These are phyloP conservation scores for Pyricularia grisea DNA, from an alignment of 2,329 filamentous ascomycete genomes.

Conservation along the genomic window DNA sequence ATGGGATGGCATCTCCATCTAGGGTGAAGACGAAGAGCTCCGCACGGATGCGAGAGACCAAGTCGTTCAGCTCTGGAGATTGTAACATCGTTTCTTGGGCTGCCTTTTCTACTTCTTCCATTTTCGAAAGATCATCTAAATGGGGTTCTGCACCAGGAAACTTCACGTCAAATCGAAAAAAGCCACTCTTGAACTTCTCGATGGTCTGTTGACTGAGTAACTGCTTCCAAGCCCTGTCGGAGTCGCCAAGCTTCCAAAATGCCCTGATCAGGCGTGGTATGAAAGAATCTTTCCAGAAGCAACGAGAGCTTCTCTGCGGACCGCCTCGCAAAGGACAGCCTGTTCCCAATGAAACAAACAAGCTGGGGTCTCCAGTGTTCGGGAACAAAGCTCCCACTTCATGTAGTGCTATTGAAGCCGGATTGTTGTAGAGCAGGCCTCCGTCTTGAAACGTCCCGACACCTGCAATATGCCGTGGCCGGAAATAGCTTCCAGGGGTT, in stretches of 20 bases:
- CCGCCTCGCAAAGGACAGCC: neutral
- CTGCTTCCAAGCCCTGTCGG: constrained; percentile 1
- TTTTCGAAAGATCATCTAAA: neutral
- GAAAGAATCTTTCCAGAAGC: neutral
- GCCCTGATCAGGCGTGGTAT: neutral
- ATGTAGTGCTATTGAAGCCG: neutral
- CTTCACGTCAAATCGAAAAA: neutral
- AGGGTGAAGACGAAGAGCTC: neutral
- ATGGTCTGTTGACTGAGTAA: neutral
- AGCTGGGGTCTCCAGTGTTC: neutral
- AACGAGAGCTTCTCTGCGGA: neutral
- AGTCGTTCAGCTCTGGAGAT: neutral
- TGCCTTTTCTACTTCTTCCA: neutral
- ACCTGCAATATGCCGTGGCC: neutral
- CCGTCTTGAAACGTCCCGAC: neutral
- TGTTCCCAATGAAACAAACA: neutral
- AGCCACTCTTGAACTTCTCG: neutral
- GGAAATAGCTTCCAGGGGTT: neutral
- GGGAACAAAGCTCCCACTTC: neutral
- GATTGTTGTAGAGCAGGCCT: neutral
- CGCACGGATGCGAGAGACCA: neutral
- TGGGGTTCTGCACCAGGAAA: neutral
- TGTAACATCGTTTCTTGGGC: constrained; percentile 1
- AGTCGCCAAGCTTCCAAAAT: neutral
- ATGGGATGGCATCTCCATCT: neutral